Conservation (phyloP, 169 alveolate species). For the Theileria orientalis region DNA sequence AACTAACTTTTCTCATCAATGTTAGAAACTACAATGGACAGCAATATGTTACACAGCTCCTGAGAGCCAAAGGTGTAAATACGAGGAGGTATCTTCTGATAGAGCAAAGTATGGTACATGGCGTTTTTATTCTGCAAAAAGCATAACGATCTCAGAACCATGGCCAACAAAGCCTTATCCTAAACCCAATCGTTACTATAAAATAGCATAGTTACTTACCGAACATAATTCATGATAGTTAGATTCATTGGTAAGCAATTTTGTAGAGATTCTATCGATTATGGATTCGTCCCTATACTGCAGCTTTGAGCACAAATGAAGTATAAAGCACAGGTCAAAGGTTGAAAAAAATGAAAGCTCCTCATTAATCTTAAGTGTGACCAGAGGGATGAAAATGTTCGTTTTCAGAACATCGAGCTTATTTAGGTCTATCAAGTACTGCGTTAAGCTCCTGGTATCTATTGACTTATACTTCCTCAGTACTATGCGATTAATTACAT, state of each 20-base stretch:
- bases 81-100: conserved; percentile 21
- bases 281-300: conserved; percentile 31
- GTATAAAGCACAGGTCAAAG: conserved; percentile 64
- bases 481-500: conserved; percentile 46
- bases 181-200: not conserved
- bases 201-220: conserved; percentile 3
- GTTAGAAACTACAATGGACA: conserved; percentile 51
- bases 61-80: conserved; percentile 45
- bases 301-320: conserved; percentile 54
- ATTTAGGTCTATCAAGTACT: conserved; percentile 46
- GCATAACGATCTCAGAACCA: conserved; percentile 58
- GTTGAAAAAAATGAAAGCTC: conserved; percentile 32
- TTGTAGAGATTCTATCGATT: conserved; percentile 16
- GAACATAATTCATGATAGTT: conserved; percentile 31
- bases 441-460: conserved; percentile 52
- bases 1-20: conserved; percentile 39
- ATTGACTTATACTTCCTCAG: conserved; percentile 18
- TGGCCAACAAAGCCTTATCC: conserved; percentile 57
- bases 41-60: conserved; percentile 56
- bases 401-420: conserved; percentile 42
- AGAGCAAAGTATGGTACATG: conserved; percentile 31
- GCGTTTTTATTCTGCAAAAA: conserved; percentile 26
- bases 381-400: conserved; percentile 51
- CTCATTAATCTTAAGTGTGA: conserved; percentile 4
- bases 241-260: not conserved